Base-by-base conservation (phyloP, 1,139 yeast genomes). In the Suzukiozyma palmioleophila region DNA sequence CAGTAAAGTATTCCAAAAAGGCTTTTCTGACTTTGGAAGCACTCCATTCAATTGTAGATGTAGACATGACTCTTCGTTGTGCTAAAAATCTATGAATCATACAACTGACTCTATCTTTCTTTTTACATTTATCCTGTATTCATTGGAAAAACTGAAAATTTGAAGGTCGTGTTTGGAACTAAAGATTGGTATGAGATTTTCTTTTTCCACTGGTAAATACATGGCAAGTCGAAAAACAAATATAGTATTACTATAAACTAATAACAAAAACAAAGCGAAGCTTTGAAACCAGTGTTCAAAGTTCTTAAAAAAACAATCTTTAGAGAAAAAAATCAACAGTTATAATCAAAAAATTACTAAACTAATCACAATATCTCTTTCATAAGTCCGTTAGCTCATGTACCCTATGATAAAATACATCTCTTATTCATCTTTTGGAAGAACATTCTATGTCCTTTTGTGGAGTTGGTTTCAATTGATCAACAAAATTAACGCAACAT, bases 21-120 rank as follows among this genome's bases (percentile, higher is more conserved):
- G 97, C 86, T 48, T 75, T 66, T 67, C 99, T 87, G 54, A 92
- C 98, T 59, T 77, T 78, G 13, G 76, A 47, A 43, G 88, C 88
- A 34, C 85, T 67, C 89, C 89, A 82, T 50, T 70, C 66, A 40
- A 38, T 43, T 35, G 55, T 46, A 28, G 38, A 16, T 7, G 43
- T 39, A 28, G 49, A 43, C 49, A 46, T 46, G 35, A 39, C 38
- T 36, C 45, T 37, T 33, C 12, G 18, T 14, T 14, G 35, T 11
- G 24, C 16, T 22, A 33, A 24, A 24, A 37, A 30, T 22, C 41
- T 40, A 27, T 22, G 36, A 26, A 33, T 27, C 39, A 37, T 37
- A 32, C 36, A 36, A 36, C 24, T 18, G 22, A 7, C 22, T 18
- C 7, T 18, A 18, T 18, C 22, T 18, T 18, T 7, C 22, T 18